phyloP scores from a whole-genome alignment of 2,329 filamentous ascomycete genomes.

The Fusarium scirpi region DNA sequence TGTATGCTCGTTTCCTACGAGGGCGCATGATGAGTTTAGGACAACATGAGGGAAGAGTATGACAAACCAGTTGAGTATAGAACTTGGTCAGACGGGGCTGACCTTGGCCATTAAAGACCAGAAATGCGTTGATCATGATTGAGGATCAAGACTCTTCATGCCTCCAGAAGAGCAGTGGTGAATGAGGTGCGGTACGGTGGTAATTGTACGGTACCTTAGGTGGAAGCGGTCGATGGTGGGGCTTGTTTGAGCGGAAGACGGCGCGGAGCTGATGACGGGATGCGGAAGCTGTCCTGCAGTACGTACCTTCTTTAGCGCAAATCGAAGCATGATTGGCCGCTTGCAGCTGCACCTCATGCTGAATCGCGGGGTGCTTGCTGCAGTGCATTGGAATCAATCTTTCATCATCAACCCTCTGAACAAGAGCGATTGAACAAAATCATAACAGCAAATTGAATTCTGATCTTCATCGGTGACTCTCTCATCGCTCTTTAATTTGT shows the following conservation, averaged over 20 bases:
- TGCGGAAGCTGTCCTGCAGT: conserved; percentile 15
- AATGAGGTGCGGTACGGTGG: background rate
- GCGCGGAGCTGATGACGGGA: conserved; percentile 35
- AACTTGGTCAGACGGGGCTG: conserved; percentile 98
- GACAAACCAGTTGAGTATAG: conserved; percentile 88
- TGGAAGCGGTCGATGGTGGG: conserved; percentile 40
- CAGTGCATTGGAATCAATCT: conserved; percentile 14
- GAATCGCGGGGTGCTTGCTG: conserved; percentile 34
- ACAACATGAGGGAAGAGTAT: background rate
- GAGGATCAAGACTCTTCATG: conserved; percentile 39
- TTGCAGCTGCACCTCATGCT: conserved; percentile 20
- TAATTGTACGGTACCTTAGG: conserved; percentile 4
- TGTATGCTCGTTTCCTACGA: conserved; percentile 93
- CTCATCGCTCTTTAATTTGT: background rate
- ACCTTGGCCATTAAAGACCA: conserved; percentile 98
- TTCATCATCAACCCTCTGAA: conserved; percentile 19
- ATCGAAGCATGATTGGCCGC: conserved; percentile 26
- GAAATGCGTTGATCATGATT: conserved; percentile 95
- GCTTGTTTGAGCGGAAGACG: conserved; percentile 17
- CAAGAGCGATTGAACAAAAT: conserved; percentile 18
- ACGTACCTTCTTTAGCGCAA: conserved; percentile 36
- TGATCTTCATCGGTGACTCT: background rate
- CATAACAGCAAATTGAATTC: background rate
- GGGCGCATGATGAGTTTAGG: conserved; percentile 15
- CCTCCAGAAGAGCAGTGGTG: conserved; percentile 9